Conservation (phyloP, 2,329 filamentous ascomycete genomes). For the Fusarium sarcochroum region DNA sequence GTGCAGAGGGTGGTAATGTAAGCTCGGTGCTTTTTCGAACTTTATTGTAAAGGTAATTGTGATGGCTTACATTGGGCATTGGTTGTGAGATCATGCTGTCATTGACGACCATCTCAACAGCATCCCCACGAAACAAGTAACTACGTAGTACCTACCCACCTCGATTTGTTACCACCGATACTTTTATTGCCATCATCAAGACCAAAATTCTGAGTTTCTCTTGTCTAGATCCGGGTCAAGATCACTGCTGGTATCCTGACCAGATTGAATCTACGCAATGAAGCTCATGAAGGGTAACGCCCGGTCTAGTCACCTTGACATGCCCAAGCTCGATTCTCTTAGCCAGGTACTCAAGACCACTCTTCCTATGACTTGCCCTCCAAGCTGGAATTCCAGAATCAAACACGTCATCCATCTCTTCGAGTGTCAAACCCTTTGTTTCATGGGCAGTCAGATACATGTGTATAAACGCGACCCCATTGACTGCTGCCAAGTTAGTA, state of each 20-base stretch:
- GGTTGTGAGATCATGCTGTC: no score
- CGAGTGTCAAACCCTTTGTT: slow-evolving; percentile 80
- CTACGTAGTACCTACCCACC: no score
- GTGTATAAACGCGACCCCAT: slow-evolving; percentile 76
- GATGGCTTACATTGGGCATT: no score
- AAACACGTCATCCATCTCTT: slow-evolving; percentile 84
- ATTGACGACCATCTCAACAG: no score
- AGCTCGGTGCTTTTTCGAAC: no score
- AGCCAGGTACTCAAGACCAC: slow-evolving; percentile 62
- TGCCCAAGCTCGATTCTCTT: slow-evolving; percentile 64
- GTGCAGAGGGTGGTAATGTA: no score
- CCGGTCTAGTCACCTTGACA: slow-evolving; percentile 53
- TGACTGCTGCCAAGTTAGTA: slow-evolving; percentile 58
- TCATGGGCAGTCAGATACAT: slow-evolving; percentile 75
- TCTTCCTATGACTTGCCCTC: slow-evolving; percentile 61
- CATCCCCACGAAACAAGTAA: no score
- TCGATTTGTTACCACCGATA: no score
- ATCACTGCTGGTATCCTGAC: not conserved
- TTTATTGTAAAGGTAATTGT: no score
- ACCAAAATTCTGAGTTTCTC: no score
- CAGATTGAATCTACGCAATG: not conserved
- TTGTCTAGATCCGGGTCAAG: no score
- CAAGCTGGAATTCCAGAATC: slow-evolving; percentile 71
- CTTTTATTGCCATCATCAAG: no score
- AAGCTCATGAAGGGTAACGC: not conserved